Evolutionary conservation across 371 early-diverging fungal species (phyloP).

Genomic region (Saksenaea oblongispora): DNA sequence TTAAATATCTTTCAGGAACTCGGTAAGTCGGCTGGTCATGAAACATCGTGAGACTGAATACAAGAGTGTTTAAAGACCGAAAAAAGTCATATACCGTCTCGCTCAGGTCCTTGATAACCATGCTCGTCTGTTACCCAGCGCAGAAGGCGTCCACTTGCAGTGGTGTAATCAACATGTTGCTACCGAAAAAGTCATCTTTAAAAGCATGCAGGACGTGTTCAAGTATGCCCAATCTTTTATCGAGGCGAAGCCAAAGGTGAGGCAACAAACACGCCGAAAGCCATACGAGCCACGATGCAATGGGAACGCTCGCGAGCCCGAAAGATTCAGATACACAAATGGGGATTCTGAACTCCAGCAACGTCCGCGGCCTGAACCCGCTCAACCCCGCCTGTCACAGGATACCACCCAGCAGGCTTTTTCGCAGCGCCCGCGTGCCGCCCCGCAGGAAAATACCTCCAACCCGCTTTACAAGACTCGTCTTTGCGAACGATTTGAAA

Average conservation of each 20-base stretch:
- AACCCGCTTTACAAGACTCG: conserved; percentile 84
- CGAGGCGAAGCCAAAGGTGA: conserved; percentile 48
- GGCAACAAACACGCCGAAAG: conserved; percentile 26
- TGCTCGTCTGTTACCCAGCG: conserved; percentile 62
- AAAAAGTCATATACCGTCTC: conserved; percentile 77
- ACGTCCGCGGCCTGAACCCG: neutral
- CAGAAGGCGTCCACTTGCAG: conserved; percentile 73
- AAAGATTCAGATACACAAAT: neutral
- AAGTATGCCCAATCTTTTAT: conserved; percentile 68
- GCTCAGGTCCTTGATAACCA: conserved; percentile 68
- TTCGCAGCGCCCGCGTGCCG: conserved; percentile 7
- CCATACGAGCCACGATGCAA: conserved; percentile 32
- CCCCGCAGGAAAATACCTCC: conserved; percentile 22
- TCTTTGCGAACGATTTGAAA: conserved; percentile 81
- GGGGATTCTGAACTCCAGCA: neutral
- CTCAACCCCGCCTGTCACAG: conserved; percentile 7
- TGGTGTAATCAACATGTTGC: conserved; percentile 72
- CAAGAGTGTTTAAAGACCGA: conserved; percentile 51
- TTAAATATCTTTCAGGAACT: conserved; percentile 80
- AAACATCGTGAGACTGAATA: neutral
- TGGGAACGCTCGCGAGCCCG: conserved; percentile 1
- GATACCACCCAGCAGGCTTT: conserved; percentile 17
- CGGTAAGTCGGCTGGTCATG: conserved; percentile 36
- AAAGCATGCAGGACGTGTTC: conserved; percentile 82
- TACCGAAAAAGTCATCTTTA: conserved; percentile 69